These are phyloP conservation scores for Rhipidocladum racemiflorum DNA, from an alignment of 176 grass and related monocot species.

Conservation along the genomic window DNA sequence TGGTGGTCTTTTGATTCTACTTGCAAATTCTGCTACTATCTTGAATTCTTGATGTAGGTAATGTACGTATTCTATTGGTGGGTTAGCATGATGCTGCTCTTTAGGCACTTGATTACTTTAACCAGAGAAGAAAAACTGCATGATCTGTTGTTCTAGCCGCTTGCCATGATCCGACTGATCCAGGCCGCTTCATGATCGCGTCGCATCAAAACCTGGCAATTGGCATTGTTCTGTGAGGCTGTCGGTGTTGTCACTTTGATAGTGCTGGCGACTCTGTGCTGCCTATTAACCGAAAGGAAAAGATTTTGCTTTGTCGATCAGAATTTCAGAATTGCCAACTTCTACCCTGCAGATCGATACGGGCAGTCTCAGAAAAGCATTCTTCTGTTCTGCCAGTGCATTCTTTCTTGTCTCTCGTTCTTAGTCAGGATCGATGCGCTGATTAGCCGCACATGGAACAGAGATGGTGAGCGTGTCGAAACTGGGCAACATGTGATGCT, in stretches of 20 bases:
- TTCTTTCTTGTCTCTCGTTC: too few relatives aligned
- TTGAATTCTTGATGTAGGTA: background rate
- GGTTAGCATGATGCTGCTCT: background rate
- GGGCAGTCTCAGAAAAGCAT: background rate
- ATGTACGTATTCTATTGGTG: background rate
- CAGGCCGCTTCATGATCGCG: too few relatives aligned
- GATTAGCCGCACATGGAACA: background rate
- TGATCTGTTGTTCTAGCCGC: background rate
- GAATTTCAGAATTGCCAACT: background rate
- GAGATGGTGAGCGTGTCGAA: background rate
- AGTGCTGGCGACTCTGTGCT: too few relatives aligned
- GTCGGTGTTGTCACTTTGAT: too few relatives aligned
- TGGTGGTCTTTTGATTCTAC: background rate
- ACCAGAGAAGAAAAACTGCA: background rate
- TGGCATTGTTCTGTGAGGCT: too few relatives aligned
- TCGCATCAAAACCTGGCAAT: too few relatives aligned
- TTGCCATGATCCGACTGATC: background rate
- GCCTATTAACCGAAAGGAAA: too few relatives aligned
- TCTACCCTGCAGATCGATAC: background rate
- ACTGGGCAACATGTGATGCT: background rate
- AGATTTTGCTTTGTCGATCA: too few relatives aligned
- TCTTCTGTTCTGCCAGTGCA: too few relatives aligned
- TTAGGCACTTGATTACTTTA: background rate
- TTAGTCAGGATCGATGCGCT: too few relatives aligned
- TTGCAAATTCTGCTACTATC: background rate